A percentile compares a stretch with the other conserved stretches of the same genome.
Conservation (phyloP, 441 rosid species). For the Macaranga tanarius region DNA sequence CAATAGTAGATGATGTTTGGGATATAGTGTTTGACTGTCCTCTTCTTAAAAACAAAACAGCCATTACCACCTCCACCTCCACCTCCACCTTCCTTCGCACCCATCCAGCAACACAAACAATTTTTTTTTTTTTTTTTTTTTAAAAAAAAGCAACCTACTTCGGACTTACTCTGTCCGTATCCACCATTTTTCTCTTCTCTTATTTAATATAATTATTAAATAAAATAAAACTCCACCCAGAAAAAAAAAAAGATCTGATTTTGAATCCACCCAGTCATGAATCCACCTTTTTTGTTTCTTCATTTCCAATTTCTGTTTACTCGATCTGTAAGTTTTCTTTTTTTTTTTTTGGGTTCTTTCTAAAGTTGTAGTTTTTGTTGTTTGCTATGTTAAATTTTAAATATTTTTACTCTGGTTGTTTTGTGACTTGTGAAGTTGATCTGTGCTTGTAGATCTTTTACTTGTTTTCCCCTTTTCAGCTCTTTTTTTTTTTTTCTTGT, state of each 20-base stretch:
- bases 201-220: not conserved
- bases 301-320: not conserved
- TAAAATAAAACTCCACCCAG: not conserved
- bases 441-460: constrained; percentile 10
- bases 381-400: not conserved
- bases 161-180: not conserved
- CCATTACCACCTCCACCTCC: constrained; percentile 16
- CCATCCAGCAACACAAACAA: no score
- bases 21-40: constrained; percentile 41
- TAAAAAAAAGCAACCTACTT: not conserved
- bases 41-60: constrained; percentile 12
- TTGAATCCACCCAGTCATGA: constrained; percentile 22
- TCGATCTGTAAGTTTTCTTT: constrained; percentile 29
- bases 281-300: not conserved
- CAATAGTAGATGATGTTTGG: constrained; percentile 34
- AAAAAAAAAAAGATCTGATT: constrained; percentile 2
- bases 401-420: not conserved
- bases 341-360: not conserved
- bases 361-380: not conserved
- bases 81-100: not conserved
- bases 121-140: no score
- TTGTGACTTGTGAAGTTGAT: constrained; percentile 2
- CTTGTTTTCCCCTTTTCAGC: not conserved
- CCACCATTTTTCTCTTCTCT: not conserved
- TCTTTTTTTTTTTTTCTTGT: not conserved